Percentiles rank a stretch among this genome's conserved stretches.
Evolutionary conservation across 257 asterid species (phyloP).

Genomic region (Penstemon eatonii): DNA sequence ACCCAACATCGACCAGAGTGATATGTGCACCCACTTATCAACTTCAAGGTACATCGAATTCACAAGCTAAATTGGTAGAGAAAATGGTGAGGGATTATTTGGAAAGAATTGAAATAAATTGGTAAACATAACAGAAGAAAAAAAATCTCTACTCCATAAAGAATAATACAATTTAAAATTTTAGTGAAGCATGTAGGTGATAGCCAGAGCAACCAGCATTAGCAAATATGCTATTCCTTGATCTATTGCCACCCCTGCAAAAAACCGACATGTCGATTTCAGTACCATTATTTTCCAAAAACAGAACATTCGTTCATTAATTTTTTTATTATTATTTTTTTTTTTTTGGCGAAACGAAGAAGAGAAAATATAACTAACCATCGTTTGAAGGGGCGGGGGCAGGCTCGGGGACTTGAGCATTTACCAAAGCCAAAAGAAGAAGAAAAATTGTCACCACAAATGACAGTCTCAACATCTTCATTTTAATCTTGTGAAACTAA

Average conservation of each 20-base stretch:
- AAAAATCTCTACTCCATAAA: neutral
- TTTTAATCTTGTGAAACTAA: neutral
- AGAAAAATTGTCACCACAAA: neutral
- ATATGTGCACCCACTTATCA: too few species aligned
- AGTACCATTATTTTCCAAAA: too few species aligned
- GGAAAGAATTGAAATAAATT: neutral
- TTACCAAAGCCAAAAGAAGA: neutral
- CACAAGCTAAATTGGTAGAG: neutral
- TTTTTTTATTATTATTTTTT: too few species aligned
- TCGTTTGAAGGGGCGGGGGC: neutral
- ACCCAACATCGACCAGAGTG: too few species aligned
- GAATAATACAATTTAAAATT: neutral
- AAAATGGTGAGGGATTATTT: too few species aligned
- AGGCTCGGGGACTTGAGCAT: neutral
- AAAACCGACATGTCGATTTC: neutral
- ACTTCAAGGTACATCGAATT: neutral
- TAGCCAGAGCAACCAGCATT: constrained; percentile 15
- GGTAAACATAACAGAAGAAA: neutral
- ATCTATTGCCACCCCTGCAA: constrained; percentile 20
- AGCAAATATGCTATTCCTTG: constrained; percentile 24
- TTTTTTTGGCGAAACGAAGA: neutral
- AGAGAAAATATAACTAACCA: neutral
- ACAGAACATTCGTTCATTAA: too few species aligned
- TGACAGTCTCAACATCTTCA: neutral
- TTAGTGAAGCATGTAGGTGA: constrained; percentile 18